These are phyloP conservation scores for Corchorus capsularis DNA, from an alignment of 345 rosid genomes.

Conservation along the genomic window DNA sequence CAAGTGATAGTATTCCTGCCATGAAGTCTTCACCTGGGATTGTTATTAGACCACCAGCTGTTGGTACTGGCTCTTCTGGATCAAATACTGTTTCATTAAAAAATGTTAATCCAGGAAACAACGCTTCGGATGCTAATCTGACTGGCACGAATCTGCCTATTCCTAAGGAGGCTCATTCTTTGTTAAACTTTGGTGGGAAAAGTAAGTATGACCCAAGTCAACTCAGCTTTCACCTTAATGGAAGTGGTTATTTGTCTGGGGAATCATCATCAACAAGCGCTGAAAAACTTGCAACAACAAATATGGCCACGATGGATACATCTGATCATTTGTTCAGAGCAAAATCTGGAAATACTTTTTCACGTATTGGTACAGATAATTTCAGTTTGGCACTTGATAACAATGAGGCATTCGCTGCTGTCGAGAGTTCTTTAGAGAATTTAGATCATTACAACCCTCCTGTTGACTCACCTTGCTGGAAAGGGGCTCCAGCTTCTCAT, in stretches of 20 bases:
- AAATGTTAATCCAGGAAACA: conserved; percentile 12
- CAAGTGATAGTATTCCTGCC: conserved; percentile 17
- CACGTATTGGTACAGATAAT: conserved; percentile 37
- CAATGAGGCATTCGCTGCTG: conserved; percentile 32
- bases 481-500: conserved; percentile 46
- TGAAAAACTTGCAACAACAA: conserved; percentile 27
- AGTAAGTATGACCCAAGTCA: conserved; percentile 40
- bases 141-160: conserved; percentile 19
- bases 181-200: conserved; percentile 30
- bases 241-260: conserved; percentile 30
- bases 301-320: conserved; percentile 30
- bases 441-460: conserved; percentile 42
- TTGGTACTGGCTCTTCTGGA: conserved; percentile 24
- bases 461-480: conserved; percentile 65
- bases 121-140: conserved; percentile 23
- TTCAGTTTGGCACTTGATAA: conserved; percentile 35
- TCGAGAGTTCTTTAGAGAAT: conserved; percentile 43
- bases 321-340: conserved; percentile 22
- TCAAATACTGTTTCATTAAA: conserved; percentile 14
- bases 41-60: conserved; percentile 30
- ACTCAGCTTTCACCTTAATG: conserved; percentile 31
- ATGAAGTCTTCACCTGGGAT: conserved; percentile 32
- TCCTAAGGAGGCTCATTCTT: conserved; percentile 37
- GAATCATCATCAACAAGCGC: conserved; percentile 26
- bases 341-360: conserved; percentile 33